These are phyloP conservation scores for Trypethelium eluteriae DNA, from an alignment of 495 filamentous ascomycete species.

Conservation along the genomic window DNA sequence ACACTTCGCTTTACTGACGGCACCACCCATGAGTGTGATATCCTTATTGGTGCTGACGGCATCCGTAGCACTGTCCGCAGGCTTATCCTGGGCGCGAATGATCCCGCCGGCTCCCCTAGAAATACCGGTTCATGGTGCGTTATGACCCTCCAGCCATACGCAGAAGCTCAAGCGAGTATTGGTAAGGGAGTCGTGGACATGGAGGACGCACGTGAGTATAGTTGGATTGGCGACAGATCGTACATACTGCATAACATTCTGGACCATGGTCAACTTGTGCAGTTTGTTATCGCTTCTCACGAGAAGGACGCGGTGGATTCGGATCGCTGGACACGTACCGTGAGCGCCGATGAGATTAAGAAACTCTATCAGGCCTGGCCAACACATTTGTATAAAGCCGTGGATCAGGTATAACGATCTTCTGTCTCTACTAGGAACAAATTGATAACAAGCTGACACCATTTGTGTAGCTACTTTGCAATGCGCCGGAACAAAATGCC, in stretches of 20 bases:
- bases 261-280: conserved; percentile 19
- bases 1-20: conserved; percentile 50
- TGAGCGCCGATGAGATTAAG: conserved; percentile 1
- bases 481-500: conserved; percentile 8
- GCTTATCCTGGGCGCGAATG: conserved; percentile 39
- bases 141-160: conserved; percentile 4
- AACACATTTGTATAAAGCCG: conserved; percentile 34
- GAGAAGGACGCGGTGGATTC: conserved; percentile 2
- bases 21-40: conserved; percentile 36
- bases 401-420: neutral
- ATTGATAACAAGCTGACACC: neutral
- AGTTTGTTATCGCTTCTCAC: conserved; percentile 7
- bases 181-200: neutral
- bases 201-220: conserved; percentile 14
- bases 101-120: conserved; percentile 31
- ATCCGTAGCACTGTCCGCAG: conserved; percentile 46
- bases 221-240: conserved; percentile 10
- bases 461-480: conserved; percentile 7
- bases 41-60: conserved; percentile 51
- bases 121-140: conserved; percentile 33
- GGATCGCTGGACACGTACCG: neutral
- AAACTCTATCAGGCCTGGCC: conserved; percentile 5
- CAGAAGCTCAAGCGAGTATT: conserved; percentile 4
- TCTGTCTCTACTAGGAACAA: neutral
- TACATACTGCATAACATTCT: conserved; percentile 20